Evolutionary conservation across 2,329 filamentous ascomycete genomes (phyloP).

Genomic region (Diplodia mutila): DNA sequence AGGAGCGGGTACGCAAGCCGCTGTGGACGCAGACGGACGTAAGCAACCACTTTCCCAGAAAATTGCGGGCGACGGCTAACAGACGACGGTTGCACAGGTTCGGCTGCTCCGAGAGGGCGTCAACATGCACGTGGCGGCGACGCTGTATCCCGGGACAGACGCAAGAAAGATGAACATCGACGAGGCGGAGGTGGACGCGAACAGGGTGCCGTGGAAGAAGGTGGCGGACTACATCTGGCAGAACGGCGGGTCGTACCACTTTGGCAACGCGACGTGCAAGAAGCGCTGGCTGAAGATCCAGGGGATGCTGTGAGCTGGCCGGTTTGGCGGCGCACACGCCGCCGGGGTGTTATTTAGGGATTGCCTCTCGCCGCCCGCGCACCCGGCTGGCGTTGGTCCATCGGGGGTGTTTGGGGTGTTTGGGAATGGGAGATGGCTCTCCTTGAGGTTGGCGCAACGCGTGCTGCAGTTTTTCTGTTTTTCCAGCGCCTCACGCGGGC

Average conservation of each 20-base stretch:
- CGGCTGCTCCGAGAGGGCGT: slow-evolving; percentile 21
- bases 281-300: slow-evolving; percentile 60
- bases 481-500: slow-evolving; percentile 7
- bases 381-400: background rate
- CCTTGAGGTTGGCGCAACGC: background rate
- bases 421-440: background rate
- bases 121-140: background rate
- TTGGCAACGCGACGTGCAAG: slow-evolving; percentile 65
- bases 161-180: background rate
- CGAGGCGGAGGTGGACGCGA: slow-evolving; percentile 22
- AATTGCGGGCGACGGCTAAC: background rate
- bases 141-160: slow-evolving; percentile 11
- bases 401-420: background rate
- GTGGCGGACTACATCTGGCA: slow-evolving; percentile 58
- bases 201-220: slow-evolving; percentile 62
- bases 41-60: slow-evolving; percentile 42
- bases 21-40: slow-evolving; percentile 68
- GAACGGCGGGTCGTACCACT: slow-evolving; percentile 61
- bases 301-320: background rate
- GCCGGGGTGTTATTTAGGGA: background rate
- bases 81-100: background rate
- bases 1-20: slow-evolving; percentile 67
- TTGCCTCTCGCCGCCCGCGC: background rate
- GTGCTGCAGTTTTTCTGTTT: slow-evolving; percentile 1
- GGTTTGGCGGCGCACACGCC: background rate